Base-by-base conservation (phyloP, 2,329 filamentous ascomycete species). In the Aspergillus quadricinctus region DNA sequence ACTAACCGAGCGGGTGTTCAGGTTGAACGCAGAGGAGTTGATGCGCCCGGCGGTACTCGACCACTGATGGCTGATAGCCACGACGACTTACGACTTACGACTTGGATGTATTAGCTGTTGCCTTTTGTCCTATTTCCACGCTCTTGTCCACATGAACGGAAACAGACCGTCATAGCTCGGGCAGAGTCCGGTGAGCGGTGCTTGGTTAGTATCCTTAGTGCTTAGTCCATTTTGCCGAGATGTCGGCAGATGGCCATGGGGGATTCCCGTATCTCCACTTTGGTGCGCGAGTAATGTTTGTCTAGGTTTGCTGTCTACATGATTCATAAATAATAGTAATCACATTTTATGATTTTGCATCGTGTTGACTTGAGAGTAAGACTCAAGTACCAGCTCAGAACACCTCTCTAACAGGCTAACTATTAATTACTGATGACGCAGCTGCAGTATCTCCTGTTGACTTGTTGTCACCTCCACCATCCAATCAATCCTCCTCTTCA, bases 11-110 rank as follows among this genome's bases (percentile, higher is more conserved):
- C 77, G 78, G 50, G 65, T 87, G 0, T 84, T 87, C 61, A 76
- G 77, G 48, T 71, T 69, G 21, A 87, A 87, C 61, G 81, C 83
- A 0, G 77, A 84, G 63, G 75, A 78, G 40, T 66, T 87, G 72
- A 74, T 58, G 69, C 23, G 23, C 23, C 23, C 23, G 55, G 63
- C 37, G 37, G 25, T 27, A 27, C 25, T 27, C 4, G 25, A 27
- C 25, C 25, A 7, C n/a, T n/a, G 4, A 27, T 4, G 3, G 25
- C 25, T 27, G 25, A 7, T 27, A 27, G 25, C 25, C 4, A 27
- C 25, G 25, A 27, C 14, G 31, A 37, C 3, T 17, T 37, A 37
- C 4, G 31, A 37, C 31, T 37, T 37, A 37, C 14, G 31, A 37
- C 14, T 7, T 37, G 25, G 6, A 37, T 37, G 31, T 37, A 7